Percentiles rank a stretch among this genome's conserved stretches.
Conservation (phyloP, 805 yeast genomes). For the Priceomyces haplophilus region DNA sequence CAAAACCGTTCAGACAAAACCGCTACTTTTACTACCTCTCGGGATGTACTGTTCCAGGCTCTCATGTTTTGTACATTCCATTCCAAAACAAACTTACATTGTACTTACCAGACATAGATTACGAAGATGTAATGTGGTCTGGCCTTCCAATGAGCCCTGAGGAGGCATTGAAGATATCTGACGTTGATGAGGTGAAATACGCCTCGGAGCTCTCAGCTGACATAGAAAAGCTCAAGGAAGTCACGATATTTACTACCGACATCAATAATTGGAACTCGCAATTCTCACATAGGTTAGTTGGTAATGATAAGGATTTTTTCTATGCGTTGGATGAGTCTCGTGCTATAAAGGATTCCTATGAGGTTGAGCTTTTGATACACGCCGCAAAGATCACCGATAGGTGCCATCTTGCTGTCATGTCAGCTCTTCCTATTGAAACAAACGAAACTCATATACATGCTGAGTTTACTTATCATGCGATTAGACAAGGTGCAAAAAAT, state of each 20-base stretch:
- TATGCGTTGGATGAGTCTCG: conserved; percentile 87
- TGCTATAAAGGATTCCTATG: conserved; percentile 78
- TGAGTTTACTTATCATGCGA: conserved; percentile 88
- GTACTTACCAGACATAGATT: conserved; percentile 79
- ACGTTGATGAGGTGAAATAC: conserved; percentile 79
- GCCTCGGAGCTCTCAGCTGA: conserved; percentile 45
- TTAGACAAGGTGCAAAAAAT: conserved; percentile 88
- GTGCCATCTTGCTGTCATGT: conserved; percentile 89
- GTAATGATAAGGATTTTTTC: conserved; percentile 46
- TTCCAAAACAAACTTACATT: conserved; percentile 56
- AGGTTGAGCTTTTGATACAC: conserved; percentile 68
- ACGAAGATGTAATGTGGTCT: conserved; percentile 94
- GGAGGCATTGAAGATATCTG: conserved; percentile 63
- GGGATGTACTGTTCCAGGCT: conserved; percentile 80
- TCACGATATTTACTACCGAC: conserved; percentile 52
- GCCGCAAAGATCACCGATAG: conserved; percentile 86
- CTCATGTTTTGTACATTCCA: conserved; percentile 60
- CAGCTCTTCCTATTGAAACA: conserved; percentile 80
- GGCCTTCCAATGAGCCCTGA: conserved; percentile 75
- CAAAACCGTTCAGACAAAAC: conserved; percentile 79
- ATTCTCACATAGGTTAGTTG: conserved; percentile 36
- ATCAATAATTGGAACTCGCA: conserved; percentile 43
- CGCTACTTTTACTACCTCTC: conserved; percentile 84
- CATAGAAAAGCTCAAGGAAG: conserved; percentile 25
- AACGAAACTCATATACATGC: conserved; percentile 94